Percentiles rank a stretch among this genome's conserved stretches.
phyloP scores from a whole-genome alignment of 78 protist genomes.

The Dictyostelium intermedium region DNA sequence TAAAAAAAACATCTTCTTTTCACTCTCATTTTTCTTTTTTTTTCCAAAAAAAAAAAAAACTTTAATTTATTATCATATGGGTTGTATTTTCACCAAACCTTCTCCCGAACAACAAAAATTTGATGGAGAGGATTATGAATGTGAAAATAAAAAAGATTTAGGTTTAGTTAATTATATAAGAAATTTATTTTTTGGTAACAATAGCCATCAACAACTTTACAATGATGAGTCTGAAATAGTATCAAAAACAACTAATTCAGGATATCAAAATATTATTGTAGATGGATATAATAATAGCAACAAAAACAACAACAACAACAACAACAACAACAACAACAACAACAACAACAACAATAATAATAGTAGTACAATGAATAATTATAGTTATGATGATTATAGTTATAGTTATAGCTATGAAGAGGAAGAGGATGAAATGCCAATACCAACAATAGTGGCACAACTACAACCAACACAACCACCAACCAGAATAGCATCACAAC shows the following conservation, averaged over 20 bases:
- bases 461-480: background rate
- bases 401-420: background rate
- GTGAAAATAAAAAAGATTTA: background rate
- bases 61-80: background rate
- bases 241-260: background rate
- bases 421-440: background rate
- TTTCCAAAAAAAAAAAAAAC: no score
- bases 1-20: background rate
- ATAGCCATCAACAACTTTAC: background rate
- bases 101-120: background rate
- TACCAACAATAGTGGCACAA: background rate
- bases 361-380: background rate
- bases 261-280: background rate
- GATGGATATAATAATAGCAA: background rate
- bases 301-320: background rate
- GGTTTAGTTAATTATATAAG: background rate
- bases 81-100: background rate
- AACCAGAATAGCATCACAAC: background rate
- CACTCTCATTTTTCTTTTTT: no score
- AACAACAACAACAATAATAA: background rate
- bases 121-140: background rate
- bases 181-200: background rate
- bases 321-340: background rate
- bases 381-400: background rate
- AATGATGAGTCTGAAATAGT: background rate